phyloP scores from a whole-genome alignment of 257 asterid species.

The Nemophila menziesii region DNA sequence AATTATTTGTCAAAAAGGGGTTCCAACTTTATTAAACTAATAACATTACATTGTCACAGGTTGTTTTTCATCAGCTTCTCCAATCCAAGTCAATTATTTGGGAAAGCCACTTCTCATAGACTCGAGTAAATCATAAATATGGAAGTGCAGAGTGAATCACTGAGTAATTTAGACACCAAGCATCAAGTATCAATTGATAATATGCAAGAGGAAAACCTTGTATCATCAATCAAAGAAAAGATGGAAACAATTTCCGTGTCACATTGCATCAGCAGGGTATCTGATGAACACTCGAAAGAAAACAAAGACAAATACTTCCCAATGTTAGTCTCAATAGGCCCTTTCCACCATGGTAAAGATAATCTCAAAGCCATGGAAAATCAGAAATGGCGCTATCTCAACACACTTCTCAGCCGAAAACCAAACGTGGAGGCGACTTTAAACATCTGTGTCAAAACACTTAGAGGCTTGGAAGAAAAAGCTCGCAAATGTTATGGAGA shows the following conservation, averaged over 20 bases:
- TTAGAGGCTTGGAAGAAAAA: constrained; percentile 22
- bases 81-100: neutral
- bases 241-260: constrained; percentile 23
- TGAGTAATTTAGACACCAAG: neutral
- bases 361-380: constrained; percentile 19
- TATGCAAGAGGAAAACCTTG: constrained; percentile 20
- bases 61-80: neutral
- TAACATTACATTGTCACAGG: neutral
- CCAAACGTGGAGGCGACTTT: constrained; percentile 24
- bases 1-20: too few species aligned
- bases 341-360: constrained; percentile 26
- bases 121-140: neutral
- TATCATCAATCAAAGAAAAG: constrained; percentile 29
- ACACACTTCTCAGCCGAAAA: constrained; percentile 23
- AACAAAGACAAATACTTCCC: constrained; percentile 25
- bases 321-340: constrained; percentile 38
- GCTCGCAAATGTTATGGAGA: constrained; percentile 35
- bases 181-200: constrained; percentile 15
- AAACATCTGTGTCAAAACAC: constrained; percentile 24
- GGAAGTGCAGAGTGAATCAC: neutral
- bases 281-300: constrained; percentile 12
- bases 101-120: neutral
- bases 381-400: constrained; percentile 38
- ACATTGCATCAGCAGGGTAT: constrained; percentile 21
- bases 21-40: too few species aligned